A percentile compares a stretch with the other conserved stretches of the same genome.
These are phyloP conservation scores for Rhodotorula sp. DNA, from an alignment of 1,284 basidiomycete species.

Conservation along the genomic window DNA sequence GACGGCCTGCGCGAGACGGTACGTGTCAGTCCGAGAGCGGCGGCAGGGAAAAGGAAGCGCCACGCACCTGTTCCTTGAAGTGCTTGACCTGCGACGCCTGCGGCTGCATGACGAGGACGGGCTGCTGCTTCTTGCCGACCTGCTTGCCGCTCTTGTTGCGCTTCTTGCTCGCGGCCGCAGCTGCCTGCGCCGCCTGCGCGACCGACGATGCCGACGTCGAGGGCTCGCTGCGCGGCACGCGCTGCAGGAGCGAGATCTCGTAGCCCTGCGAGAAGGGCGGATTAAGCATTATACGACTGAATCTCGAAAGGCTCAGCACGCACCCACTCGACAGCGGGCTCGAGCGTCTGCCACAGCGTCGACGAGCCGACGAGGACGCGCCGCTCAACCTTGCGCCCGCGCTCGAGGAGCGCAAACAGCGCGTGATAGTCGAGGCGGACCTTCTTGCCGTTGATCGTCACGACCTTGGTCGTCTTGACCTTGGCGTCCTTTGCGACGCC, in stretches of 20 bases:
- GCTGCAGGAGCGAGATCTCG: constrained; percentile 41
- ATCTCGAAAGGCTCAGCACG: not conserved
- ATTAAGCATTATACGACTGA: not conserved
- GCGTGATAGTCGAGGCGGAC: constrained; percentile 33
- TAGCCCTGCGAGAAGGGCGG: constrained; percentile 25
- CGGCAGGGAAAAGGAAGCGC: not conserved
- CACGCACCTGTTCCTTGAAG: constrained; percentile 38
- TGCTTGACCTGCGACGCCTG: constrained; percentile 22
- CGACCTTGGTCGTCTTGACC: constrained; percentile 22
- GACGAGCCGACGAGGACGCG: constrained; percentile 35
- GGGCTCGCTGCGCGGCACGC: constrained; percentile 29
- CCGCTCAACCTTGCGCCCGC: constrained; percentile 37
- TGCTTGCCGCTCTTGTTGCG: constrained; percentile 15
- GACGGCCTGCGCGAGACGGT: constrained; percentile 68
- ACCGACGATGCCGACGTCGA: not conserved
- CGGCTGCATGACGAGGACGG: not conserved
- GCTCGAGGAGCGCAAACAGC: constrained; percentile 38
- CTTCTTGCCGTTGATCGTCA: constrained; percentile 34
- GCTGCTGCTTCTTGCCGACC: constrained; percentile 3
- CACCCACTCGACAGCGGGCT: constrained; percentile 38
- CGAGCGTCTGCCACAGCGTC: constrained; percentile 36
- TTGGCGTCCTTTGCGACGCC: constrained; percentile 1
- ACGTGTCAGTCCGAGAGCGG: not conserved
- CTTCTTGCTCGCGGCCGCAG: constrained; percentile 9
- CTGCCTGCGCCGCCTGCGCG: not conserved